Conservation (phyloP, 1,284 basidiomycete species). For the Irpex sp. region DNA sequence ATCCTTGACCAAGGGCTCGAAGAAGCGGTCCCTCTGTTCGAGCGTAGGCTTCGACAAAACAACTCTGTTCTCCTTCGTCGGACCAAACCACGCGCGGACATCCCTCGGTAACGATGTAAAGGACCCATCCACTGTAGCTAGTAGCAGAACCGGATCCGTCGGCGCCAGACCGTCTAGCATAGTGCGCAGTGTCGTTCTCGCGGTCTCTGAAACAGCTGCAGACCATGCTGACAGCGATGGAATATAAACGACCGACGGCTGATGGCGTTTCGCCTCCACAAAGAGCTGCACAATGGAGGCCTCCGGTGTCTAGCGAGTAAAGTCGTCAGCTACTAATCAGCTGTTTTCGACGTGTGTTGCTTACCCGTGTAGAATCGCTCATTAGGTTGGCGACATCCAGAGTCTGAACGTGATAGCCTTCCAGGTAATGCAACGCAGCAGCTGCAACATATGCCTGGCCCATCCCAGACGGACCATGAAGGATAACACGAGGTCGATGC, state of each 20-base stretch:
- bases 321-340: slow-evolving; percentile 2
- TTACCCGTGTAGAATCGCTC: slow-evolving; percentile 85
- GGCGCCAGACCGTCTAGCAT: slow-evolving; percentile 90
- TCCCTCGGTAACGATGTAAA: slow-evolving; percentile 75
- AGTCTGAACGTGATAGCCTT: slow-evolving; percentile 94
- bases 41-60: slow-evolving; percentile 49
- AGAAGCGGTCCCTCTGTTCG: slow-evolving; percentile 74
- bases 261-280: slow-evolving; percentile 95
- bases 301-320: slow-evolving; percentile 71
- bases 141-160: slow-evolving; percentile 88
- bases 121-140: slow-evolving; percentile 84
- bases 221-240: slow-evolving; percentile 90
- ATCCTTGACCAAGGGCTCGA: slow-evolving; percentile 68
- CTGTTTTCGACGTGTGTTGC: slow-evolving; percentile 18
- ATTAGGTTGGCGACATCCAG: slow-evolving; percentile 89
- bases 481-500: slow-evolving; percentile 85
- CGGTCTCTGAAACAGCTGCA: slow-evolving; percentile 78
- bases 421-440: slow-evolving; percentile 89
- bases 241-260: slow-evolving; percentile 94
- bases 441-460: slow-evolving; percentile 90
- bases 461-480: slow-evolving; percentile 85
- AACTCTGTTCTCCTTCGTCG: slow-evolving; percentile 73
- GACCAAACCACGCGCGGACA: slow-evolving; percentile 91
- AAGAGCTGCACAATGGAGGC: slow-evolving; percentile 96
- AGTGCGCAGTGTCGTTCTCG: slow-evolving; percentile 82